Conservation (phyloP, 2,329 filamentous ascomycete species). For the Bimuria novae-zelandiae region DNA sequence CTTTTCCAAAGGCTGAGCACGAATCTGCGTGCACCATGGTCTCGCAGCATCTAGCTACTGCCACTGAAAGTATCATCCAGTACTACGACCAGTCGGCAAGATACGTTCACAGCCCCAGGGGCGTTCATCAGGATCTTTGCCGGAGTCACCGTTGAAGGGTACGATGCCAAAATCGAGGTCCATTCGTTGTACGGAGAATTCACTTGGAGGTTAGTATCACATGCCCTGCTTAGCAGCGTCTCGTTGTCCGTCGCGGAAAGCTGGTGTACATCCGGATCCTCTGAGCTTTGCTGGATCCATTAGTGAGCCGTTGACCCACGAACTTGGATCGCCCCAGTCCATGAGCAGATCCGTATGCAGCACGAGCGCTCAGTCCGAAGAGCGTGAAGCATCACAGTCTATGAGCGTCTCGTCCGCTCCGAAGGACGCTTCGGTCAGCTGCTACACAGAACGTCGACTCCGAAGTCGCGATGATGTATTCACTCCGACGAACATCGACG, state of each 20-base stretch:
- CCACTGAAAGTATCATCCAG: not conserved
- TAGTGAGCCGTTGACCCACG: not conserved
- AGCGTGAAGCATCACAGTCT: not conserved
- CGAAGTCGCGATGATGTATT: constrained; percentile 1
- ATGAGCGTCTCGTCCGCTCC: not conserved
- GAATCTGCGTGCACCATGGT: not conserved
- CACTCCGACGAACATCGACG: not conserved
- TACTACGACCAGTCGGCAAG: not conserved
- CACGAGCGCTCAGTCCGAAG: not conserved
- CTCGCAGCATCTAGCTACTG: not conserved
- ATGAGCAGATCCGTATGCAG: not conserved
- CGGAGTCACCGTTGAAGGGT: not conserved
- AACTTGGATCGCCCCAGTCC: not conserved
- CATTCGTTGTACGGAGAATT: not conserved
- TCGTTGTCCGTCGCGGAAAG: constrained; percentile 1
- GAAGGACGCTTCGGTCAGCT: not conserved
- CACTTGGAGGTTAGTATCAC: not conserved
- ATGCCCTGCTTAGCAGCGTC: not conserved
- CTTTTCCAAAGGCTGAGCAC: not conserved
- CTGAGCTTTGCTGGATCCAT: not conserved
- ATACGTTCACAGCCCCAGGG: not conserved
- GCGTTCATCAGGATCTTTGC: not conserved
- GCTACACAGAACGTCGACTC: not conserved
- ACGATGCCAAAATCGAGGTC: not conserved
- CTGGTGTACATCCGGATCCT: not conserved